Evolutionary conservation across 495 filamentous ascomycete species (phyloP).

Genomic region (Chaetomium cochliodes): DNA sequence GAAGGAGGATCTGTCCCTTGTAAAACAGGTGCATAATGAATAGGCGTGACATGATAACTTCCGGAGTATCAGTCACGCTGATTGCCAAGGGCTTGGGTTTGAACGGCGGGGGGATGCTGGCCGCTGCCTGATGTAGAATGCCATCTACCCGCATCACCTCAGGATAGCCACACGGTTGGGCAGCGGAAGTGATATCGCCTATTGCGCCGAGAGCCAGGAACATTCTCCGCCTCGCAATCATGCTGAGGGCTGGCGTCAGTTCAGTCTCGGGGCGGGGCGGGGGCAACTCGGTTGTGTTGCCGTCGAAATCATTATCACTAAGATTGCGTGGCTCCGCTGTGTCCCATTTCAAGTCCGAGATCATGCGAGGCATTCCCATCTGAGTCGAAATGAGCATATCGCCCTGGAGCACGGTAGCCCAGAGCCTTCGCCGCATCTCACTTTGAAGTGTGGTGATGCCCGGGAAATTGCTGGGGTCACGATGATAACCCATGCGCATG

Average conservation of each 20-base stretch:
- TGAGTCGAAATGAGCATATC: constrained; percentile 34
- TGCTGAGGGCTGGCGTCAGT: constrained; percentile 28
- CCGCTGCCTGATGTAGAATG: constrained; percentile 31
- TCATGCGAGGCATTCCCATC: constrained; percentile 36
- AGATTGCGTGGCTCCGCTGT: constrained; percentile 43
- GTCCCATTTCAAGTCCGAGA: constrained; percentile 31
- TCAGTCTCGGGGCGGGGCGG: constrained; percentile 41
- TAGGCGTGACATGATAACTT: constrained; percentile 38
- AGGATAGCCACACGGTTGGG: constrained; percentile 31
- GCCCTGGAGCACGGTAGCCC: constrained; percentile 35
- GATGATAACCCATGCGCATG: constrained; percentile 45
- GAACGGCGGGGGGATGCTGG: constrained; percentile 30
- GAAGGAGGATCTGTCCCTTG: constrained; percentile 35
- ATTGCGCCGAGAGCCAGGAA: constrained; percentile 24
- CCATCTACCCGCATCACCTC: constrained; percentile 37
- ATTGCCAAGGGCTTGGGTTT: constrained; percentile 25
- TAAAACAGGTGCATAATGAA: constrained; percentile 36
- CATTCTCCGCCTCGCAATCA: constrained; percentile 33
- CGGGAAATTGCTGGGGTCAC: constrained; percentile 40
- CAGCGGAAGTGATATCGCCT: constrained; percentile 27
- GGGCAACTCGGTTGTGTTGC: constrained; percentile 35
- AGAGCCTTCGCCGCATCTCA: constrained; percentile 42
- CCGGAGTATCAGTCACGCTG: constrained; percentile 31
- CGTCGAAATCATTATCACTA: constrained; percentile 40
- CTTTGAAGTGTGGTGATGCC: constrained; percentile 38